Evolutionary conservation across 768 basidiomycete genomes (phyloP).

Genomic region (Lepiota subincarnata): DNA sequence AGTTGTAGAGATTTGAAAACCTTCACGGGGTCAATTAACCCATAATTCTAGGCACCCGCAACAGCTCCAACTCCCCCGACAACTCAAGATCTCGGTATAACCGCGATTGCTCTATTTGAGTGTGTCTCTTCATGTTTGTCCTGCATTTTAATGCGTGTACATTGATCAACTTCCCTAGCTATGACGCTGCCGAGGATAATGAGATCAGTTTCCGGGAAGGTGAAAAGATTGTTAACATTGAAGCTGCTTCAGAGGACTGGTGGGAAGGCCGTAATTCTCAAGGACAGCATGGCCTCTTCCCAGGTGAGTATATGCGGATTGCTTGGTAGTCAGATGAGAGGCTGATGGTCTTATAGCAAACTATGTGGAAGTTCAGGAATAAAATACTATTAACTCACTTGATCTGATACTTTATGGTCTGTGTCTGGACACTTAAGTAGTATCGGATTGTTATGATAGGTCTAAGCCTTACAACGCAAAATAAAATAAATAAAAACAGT

Average conservation of each 20-base stretch:
- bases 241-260: constrained; percentile 85
- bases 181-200: constrained; percentile 89
- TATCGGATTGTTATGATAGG: too few relatives aligned
- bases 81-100: constrained; percentile 52
- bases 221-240: constrained; percentile 73
- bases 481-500: too few relatives aligned
- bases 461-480: too few relatives aligned
- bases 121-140: constrained; percentile 32
- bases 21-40: constrained; percentile 1
- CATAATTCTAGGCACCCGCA: constrained; percentile 47
- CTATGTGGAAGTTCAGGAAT: constrained; percentile 35
- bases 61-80: constrained; percentile 24
- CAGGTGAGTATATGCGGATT: constrained; percentile 43
- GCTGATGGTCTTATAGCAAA: constrained; percentile 24
- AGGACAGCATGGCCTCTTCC: constrained; percentile 68
- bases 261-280: constrained; percentile 65
- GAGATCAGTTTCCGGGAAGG: constrained; percentile 85
- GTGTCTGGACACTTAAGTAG: too few relatives aligned
- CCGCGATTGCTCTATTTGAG: constrained; percentile 69
- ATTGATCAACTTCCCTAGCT: constrained; percentile 41
- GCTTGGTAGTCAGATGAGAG: neutral
- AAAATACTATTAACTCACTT: constrained; percentile 1
- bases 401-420: neutral
- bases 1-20: too few relatives aligned
- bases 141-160: neutral